Evolutionary conservation across 1,139 yeast species (phyloP).

Genomic region (Scheffersomyces lignicola): DNA sequence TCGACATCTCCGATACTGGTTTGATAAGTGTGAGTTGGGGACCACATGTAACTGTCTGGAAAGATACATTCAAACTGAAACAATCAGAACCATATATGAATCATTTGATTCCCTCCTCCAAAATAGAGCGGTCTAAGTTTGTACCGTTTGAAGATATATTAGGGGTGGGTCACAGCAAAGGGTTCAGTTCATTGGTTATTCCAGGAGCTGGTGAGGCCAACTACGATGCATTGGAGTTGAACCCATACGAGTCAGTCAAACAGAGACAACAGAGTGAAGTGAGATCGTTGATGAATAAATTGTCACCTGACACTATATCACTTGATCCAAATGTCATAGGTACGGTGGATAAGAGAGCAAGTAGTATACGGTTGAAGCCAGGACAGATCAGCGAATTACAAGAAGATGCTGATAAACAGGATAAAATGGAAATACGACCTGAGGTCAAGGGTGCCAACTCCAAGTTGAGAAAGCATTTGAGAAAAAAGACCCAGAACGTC

Average conservation of each 20-base stretch:
- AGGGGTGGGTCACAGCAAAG: constrained; percentile 81
- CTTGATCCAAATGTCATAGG: constrained; percentile 91
- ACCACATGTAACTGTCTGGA: constrained; percentile 89
- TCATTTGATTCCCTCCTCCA: constrained; percentile 79
- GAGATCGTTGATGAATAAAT: constrained; percentile 77
- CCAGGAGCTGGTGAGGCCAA: constrained; percentile 99
- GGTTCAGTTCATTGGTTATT: constrained; percentile 76
- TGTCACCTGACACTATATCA: constrained; percentile 89
- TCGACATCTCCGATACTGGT: constrained; percentile 86
- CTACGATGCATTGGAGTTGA: constrained; percentile 88
- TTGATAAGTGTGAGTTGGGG: constrained; percentile 91
- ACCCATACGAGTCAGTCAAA: constrained; percentile 88
- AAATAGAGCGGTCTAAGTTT: constrained; percentile 63
- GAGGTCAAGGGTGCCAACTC: constrained; percentile 80
- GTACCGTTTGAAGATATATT: constrained; percentile 96
- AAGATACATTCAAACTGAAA: constrained; percentile 59
- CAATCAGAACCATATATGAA: constrained; percentile 88
- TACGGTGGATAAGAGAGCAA: constrained; percentile 71
- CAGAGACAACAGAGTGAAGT: constrained; percentile 96
- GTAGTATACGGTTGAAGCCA: constrained; percentile 61
- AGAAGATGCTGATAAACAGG: constrained; percentile 33
- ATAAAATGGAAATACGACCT: constrained; percentile 51
- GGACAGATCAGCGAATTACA: constrained; percentile 53
- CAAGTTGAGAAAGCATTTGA: constrained; percentile 72
- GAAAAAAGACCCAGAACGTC: constrained; percentile 84